A percentile compares a stretch with the other conserved stretches of the same genome.
Evolutionary conservation across 2,329 filamentous ascomycete species (phyloP).

Genomic region (Fusarium guadeloupense): DNA sequence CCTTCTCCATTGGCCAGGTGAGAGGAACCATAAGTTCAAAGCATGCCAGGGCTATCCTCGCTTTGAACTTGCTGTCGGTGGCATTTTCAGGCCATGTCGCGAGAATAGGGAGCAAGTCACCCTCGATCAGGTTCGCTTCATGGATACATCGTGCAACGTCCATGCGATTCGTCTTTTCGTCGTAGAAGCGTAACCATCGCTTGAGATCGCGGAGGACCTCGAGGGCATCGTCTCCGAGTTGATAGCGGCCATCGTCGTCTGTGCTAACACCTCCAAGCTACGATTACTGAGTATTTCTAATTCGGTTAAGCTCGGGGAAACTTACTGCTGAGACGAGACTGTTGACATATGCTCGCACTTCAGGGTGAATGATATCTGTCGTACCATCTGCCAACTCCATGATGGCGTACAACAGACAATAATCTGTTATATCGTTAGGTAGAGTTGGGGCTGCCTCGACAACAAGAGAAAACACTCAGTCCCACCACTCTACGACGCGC

Average conservation of each 20-base stretch:
- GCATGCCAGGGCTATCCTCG: conserved; percentile 83
- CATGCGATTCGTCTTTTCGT: conserved; percentile 91
- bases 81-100: conserved; percentile 80
- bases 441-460: conserved; percentile 28
- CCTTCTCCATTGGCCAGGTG: conserved; percentile 90
- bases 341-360: conserved; percentile 92
- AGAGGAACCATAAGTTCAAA: conserved; percentile 90
- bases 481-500: conserved; percentile 32
- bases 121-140: conserved; percentile 90
- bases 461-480: conserved; percentile 24
- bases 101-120: conserved; percentile 90
- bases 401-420: conserved; percentile 29
- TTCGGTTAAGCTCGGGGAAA: conserved; percentile 38
- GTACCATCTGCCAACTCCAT: conserved; percentile 66
- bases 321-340: conserved; percentile 92
- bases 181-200: conserved; percentile 93
- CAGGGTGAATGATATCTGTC: conserved; percentile 80
- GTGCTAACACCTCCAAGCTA: conserved; percentile 86
- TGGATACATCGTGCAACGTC: conserved; percentile 93
- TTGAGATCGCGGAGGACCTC: conserved; percentile 93
- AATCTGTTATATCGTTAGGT: no score
- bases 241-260: conserved; percentile 83
- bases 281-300: conserved; percentile 19
- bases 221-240: conserved; percentile 91
- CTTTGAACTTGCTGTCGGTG: conserved; percentile 77